A percentile compares a stretch with the other conserved stretches of the same genome.
Conservation (phyloP, 805 yeast species). For the Pichia californica region DNA sequence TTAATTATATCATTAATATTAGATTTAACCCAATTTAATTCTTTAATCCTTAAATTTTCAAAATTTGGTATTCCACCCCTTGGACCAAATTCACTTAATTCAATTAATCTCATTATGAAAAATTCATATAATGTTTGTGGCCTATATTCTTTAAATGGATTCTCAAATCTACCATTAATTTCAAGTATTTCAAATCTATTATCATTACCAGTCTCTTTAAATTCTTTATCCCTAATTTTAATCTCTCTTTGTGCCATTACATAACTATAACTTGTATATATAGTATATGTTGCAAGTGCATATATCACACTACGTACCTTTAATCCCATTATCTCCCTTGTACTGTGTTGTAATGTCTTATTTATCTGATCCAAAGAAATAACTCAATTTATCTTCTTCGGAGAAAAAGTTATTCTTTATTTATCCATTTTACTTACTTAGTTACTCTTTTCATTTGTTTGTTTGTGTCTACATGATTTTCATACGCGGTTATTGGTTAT, state of each 20-base stretch:
- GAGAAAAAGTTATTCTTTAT: no score
- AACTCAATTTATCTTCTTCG: no score
- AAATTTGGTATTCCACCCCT: constrained; percentile 54
- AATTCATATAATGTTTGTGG: constrained; percentile 88
- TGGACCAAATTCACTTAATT: constrained; percentile 49
- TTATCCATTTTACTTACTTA: no score
- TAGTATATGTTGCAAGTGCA: constrained; percentile 48
- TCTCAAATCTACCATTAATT: constrained; percentile 77
- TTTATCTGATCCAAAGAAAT: no score
- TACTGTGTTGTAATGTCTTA: no score
- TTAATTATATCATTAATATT: constrained; percentile 35
- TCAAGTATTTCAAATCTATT: constrained; percentile 39
- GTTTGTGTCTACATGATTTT: no score
- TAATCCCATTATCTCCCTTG: background rate
- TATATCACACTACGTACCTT: constrained; percentile 30
- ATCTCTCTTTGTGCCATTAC: constrained; percentile 49
- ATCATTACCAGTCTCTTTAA: constrained; percentile 3
- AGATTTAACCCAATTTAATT: constrained; percentile 59
- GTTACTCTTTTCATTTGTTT: no score
- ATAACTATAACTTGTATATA: constrained; percentile 59
- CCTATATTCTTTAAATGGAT: constrained; percentile 86
- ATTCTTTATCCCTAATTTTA: constrained; percentile 31
- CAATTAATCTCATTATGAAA: constrained; percentile 62
- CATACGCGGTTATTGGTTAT: no score
- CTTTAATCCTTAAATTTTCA: constrained; percentile 39